Base-by-base conservation (phyloP, 139 green algal species). In the Closterium sp. region DNA sequence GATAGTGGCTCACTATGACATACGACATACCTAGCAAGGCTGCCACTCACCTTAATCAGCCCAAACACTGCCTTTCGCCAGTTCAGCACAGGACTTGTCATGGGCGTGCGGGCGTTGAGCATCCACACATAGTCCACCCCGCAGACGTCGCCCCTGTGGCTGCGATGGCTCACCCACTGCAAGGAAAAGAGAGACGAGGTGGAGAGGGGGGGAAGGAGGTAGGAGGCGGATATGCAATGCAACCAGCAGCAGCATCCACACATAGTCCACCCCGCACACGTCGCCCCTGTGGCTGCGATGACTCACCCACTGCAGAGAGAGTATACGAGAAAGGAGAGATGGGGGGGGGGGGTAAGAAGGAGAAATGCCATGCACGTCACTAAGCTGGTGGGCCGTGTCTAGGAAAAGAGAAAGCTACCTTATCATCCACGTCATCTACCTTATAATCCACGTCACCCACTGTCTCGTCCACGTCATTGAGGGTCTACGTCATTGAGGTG, bases 91-190 rank as follows among this genome's bases (percentile, higher is more conserved):
- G 91, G 85, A 9, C 28, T n/a, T 11, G 29, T 32, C 27, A 32
- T 88, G 89, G 92, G 86, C n/a, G 28, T 62, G 88, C 31, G 85
- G 9, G 93, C 91, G 88, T 95, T 95, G 32, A 95, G 91, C 86
- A 95, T 79, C 70, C 84, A 94, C 31, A 95, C 87, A 91, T 90
- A 91, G 89, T 95, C 93, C 9, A 94, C 91, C 4, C 93, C 93
- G 9, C 92, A 94, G 17, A 88, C 13, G 27, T 94, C 86, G 6
- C 93, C 93, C 28, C 90, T 91, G 70, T 95, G 93, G 89, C 94
- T 95, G 31, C 45, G 28, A 85, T 95, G 93, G n/a, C 87, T 93
- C 28, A 94, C 34, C 91, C 91, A 95, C 29, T 91, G n/a, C 79
- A 86, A 31, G 32, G 85, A 31, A 2, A 28, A 87, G 22, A 31